Evolutionary conservation across 192 early-diverging fungal species (phyloP).

Genomic region (Coemansia sp.): DNA sequence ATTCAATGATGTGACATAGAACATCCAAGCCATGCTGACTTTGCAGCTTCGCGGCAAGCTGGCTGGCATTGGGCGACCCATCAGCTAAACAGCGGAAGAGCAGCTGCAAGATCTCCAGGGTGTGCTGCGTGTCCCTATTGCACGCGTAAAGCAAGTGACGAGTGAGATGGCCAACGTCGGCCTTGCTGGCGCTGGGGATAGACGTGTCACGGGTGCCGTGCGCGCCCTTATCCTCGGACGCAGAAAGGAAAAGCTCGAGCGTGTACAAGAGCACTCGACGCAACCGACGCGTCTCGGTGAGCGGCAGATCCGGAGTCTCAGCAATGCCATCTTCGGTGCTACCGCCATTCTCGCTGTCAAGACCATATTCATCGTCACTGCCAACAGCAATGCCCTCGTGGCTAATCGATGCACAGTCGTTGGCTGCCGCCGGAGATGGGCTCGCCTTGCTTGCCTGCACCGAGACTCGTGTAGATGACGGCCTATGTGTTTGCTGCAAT

Average conservation of each 20-base stretch:
- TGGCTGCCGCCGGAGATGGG: not conserved
- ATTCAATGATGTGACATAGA: slow-evolving; percentile 40
- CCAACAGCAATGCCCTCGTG: not conserved
- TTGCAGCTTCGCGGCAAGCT: slow-evolving; percentile 26
- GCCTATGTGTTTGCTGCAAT: not conserved
- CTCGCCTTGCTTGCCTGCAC: slow-evolving; percentile 1
- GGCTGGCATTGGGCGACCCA: slow-evolving; percentile 30
- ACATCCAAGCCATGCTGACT: slow-evolving; percentile 24
- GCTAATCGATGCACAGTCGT: not conserved
- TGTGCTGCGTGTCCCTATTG: slow-evolving; percentile 42
- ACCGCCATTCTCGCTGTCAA: slow-evolving; percentile 3
- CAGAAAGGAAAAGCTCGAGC: slow-evolving; percentile 38
- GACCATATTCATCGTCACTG: slow-evolving; percentile 9
- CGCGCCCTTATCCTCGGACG: slow-evolving; percentile 12
- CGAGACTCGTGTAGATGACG: slow-evolving; percentile 9
- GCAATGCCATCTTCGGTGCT: slow-evolving; percentile 6
- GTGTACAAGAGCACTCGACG: slow-evolving; percentile 30
- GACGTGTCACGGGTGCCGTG: not conserved
- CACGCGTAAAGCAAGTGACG: slow-evolving; percentile 39
- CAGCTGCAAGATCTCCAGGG: slow-evolving; percentile 31
- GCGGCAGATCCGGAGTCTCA: slow-evolving; percentile 19
- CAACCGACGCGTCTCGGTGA: slow-evolving; percentile 21
- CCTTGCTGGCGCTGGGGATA: slow-evolving; percentile 15
- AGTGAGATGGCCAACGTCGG: slow-evolving; percentile 25
- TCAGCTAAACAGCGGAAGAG: slow-evolving; percentile 47